Conservation (phyloP, 2,329 filamentous ascomycete genomes). For the Cladorrhinum sp. region DNA sequence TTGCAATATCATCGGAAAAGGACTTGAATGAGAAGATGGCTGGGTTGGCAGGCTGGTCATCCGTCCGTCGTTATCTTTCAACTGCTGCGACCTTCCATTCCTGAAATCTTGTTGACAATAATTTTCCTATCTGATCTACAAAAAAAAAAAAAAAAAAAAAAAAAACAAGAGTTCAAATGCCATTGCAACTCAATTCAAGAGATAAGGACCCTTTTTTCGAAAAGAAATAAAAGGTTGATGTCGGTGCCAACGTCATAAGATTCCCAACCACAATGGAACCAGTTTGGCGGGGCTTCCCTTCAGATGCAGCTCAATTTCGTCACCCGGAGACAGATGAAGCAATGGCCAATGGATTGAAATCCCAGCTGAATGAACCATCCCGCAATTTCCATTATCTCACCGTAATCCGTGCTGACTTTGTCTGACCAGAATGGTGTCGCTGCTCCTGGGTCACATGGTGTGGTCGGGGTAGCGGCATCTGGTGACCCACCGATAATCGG, state of each 20-base stretch:
- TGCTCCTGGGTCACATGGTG: slow-evolving; percentile 20
- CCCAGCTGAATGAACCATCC: background rate
- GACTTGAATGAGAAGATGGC: too few species aligned
- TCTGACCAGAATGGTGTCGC: background rate
- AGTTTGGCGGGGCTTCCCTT: background rate
- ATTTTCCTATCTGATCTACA: background rate
- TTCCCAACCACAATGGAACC: background rate
- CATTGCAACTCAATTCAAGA: too few species aligned
- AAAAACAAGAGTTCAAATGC: too few species aligned
- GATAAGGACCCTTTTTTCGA: too few species aligned
- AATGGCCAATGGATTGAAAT: background rate
- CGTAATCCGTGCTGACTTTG: background rate
- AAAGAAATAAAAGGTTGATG: background rate
- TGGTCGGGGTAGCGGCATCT: slow-evolving; percentile 4
- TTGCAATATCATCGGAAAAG: background rate
- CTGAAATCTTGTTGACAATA: too few species aligned
- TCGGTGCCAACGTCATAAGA: slow-evolving; percentile 4
- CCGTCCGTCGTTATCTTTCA: background rate
- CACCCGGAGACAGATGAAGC: background rate
- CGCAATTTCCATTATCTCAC: background rate
- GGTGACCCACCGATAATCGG: slow-evolving; percentile 28
- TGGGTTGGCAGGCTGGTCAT: background rate
- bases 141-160: too few species aligned
- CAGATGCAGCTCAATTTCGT: background rate
- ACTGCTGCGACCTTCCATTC: background rate